Evolutionary conservation across 2,329 filamentous ascomycete genomes (phyloP).

Genomic region (Colletotrichum tamarilloi): DNA sequence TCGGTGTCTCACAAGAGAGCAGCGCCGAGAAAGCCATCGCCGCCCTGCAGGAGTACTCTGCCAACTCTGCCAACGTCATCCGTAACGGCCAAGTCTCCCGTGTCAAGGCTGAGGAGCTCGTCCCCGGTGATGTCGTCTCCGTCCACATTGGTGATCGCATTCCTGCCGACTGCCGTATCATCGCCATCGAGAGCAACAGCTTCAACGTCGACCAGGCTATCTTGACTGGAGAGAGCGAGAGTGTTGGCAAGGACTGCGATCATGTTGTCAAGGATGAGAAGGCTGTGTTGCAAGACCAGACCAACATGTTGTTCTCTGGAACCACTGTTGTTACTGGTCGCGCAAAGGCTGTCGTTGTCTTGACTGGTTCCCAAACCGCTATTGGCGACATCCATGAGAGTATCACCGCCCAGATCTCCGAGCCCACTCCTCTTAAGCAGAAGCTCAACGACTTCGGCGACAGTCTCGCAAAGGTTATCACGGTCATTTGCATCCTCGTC

Average conservation of each 20-base stretch:
- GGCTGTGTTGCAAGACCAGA: conserved; percentile 96
- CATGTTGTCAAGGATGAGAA: conserved; percentile 78
- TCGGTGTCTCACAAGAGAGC: conserved; percentile 98
- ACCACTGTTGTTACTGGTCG: conserved; percentile 96
- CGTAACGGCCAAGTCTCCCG: conserved; percentile 84
- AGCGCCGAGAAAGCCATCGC: conserved; percentile 99
- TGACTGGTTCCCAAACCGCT: conserved; percentile 90
- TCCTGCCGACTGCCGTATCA: conserved; percentile 90
- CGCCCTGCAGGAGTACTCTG: conserved; percentile 97
- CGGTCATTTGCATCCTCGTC: conserved; percentile 93
- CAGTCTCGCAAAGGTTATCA: conserved; percentile 96
- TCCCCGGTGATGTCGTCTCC: conserved; percentile 92
- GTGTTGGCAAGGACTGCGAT: conserved; percentile 84
- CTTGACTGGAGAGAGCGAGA: conserved; percentile 96
- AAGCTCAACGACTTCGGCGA: conserved; percentile 99
- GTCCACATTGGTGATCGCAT: conserved; percentile 92
- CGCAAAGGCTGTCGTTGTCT: conserved; percentile 88
- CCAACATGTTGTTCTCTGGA: conserved; percentile 98
- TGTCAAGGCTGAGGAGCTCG: conserved; percentile 95
- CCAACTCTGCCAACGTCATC: conserved; percentile 95
- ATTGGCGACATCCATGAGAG: conserved; percentile 99
- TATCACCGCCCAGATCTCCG: conserved; percentile 97
- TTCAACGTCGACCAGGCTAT: conserved; percentile 98
- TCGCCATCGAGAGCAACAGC: conserved; percentile 95
- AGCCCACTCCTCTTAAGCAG: conserved; percentile 96